phyloP scores from a whole-genome alignment of 2,329 filamentous ascomycete species.

The Sclerotinia nivalis region DNA sequence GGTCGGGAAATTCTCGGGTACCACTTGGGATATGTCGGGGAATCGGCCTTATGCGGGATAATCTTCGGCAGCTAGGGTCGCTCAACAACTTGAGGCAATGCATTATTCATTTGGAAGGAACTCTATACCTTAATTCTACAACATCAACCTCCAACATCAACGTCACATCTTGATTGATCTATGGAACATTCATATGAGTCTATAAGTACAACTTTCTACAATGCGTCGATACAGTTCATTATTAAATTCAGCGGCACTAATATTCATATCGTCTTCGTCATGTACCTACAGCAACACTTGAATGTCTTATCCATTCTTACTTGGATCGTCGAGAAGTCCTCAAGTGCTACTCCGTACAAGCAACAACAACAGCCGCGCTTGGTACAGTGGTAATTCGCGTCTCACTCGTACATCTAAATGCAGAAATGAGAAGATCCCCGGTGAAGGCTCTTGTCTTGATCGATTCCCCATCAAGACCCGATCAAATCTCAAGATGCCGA shows the following conservation, averaged over 20 bases:
- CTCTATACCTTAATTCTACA: background rate
- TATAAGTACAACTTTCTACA: too few relatives aligned
- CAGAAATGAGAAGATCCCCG: background rate
- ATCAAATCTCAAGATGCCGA: background rate
- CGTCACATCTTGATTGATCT: too few relatives aligned
- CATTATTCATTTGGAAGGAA: background rate
- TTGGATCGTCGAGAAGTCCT: background rate
- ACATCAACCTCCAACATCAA: background rate
- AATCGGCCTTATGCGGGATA: background rate
- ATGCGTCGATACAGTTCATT: too few relatives aligned
- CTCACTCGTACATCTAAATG: background rate
- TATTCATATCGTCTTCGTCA: background rate
- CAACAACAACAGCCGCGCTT: background rate
- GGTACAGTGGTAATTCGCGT: background rate
- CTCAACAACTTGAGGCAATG: background rate
- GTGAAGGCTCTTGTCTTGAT: background rate
- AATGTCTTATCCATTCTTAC: background rate
- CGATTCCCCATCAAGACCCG: background rate
- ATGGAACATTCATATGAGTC: too few relatives aligned
- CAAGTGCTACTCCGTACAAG: background rate
- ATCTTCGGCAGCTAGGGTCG: background rate
- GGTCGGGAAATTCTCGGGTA: too few relatives aligned
- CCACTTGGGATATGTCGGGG: too few relatives aligned
- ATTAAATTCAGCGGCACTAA: background rate
- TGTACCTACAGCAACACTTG: background rate